phyloP scores from a whole-genome alignment of 2,329 filamentous ascomycete species.

The Monilinia polystroma region DNA sequence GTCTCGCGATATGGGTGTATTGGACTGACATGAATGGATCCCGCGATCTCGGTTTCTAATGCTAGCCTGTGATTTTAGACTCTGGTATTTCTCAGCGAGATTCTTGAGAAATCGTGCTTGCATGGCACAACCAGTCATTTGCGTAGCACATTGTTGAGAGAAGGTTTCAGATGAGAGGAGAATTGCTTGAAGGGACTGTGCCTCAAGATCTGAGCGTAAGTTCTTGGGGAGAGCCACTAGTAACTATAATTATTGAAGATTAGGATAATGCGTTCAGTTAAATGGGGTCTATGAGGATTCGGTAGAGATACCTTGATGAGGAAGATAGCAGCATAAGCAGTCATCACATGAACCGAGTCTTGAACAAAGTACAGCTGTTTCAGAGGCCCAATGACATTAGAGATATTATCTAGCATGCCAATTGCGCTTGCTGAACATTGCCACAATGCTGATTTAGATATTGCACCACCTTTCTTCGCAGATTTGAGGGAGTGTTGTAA shows the following conservation, averaged over 20 bases:
- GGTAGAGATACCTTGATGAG: conserved; percentile 40
- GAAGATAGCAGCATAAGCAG: conserved; percentile 45
- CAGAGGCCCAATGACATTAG: conserved; percentile 32
- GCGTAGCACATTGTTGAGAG: conserved; percentile 36
- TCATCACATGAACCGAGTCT: conserved; percentile 47
- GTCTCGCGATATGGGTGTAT: too few species aligned
- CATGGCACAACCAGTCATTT: conserved; percentile 38
- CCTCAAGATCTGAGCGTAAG: conserved; percentile 27
- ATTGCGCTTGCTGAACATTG: conserved; percentile 44
- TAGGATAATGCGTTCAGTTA: too few species aligned
- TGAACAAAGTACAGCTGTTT: conserved; percentile 44
- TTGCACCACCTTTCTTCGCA: conserved; percentile 31
- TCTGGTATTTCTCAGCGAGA: conserved; percentile 30
- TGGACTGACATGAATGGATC: not conserved
- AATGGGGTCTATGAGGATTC: too few species aligned
- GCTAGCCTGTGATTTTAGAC: conserved; percentile 15
- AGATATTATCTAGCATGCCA: conserved; percentile 64
- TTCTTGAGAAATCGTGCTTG: conserved; percentile 40
- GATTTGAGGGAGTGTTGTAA: conserved; percentile 40
- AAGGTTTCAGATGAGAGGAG: conserved; percentile 32
- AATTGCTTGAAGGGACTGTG: conserved; percentile 25
- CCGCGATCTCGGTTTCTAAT: not conserved
- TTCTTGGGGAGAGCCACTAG: conserved; percentile 9
- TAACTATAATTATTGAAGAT: not conserved
- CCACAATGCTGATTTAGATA: conserved; percentile 40